Conservation (phyloP, 1,284 basidiomycete genomes). For the Trichosporon faecale region DNA sequence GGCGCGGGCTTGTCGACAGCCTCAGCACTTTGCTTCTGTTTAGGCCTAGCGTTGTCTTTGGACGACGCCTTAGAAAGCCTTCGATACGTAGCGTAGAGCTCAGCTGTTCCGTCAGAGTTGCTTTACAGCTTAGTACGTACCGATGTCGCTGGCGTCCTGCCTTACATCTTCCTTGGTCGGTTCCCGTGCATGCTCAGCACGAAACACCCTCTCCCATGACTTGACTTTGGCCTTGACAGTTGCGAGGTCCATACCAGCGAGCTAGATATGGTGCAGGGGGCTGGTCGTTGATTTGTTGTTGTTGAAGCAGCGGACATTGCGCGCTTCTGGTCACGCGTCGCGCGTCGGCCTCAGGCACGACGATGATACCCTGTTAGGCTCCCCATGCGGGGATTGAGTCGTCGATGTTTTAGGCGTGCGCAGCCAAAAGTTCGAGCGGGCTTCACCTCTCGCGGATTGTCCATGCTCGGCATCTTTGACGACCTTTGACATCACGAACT, state of each 20-base stretch:
- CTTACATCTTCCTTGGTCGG: constrained; percentile 77
- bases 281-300: not conserved
- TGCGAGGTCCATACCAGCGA: constrained; percentile 35
- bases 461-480: not conserved
- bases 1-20: not conserved
- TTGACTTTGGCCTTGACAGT: constrained; percentile 72
- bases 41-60: not conserved
- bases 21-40: not conserved
- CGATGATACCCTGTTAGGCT: not conserved
- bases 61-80: constrained; percentile 60
- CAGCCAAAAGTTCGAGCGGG: not conserved
- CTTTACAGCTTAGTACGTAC: constrained; percentile 54
- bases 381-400: not conserved
- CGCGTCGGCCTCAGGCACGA: not conserved
- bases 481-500: not conserved
- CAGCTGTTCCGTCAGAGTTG: constrained; percentile 55
- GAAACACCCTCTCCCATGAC: constrained; percentile 75
- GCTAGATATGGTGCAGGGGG: no score
- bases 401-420: not conserved
- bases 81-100: constrained; percentile 79
- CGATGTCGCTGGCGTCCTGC: constrained; percentile 60
- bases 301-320: not conserved
- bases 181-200: constrained; percentile 59
- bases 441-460: not conserved
- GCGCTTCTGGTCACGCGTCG: not conserved